phyloP scores from a whole-genome alignment of 345 rosid genomes.

The Gossypium rotundifolium region DNA sequence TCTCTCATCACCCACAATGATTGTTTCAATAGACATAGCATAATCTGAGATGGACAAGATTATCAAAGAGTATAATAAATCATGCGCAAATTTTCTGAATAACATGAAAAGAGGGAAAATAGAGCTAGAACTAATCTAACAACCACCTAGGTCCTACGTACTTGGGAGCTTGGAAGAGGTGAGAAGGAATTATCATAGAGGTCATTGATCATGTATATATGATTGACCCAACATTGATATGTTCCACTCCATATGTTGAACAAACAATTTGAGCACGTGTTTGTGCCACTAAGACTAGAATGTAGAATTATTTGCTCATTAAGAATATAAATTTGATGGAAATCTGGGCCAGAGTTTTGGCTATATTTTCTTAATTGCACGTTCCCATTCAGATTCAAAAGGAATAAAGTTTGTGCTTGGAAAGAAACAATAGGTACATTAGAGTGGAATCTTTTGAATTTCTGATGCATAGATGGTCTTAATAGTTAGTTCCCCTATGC shows the following conservation, averaged over 20 bases:
- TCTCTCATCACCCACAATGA: constrained; percentile 64
- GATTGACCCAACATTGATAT: neutral
- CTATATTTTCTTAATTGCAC: neutral
- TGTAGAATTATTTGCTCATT: neutral
- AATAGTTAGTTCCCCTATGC: neutral
- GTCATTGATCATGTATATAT: neutral
- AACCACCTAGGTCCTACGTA: neutral
- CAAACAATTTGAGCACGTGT: neutral
- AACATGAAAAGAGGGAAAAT: neutral
- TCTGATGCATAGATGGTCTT: neutral
- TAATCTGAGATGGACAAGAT: constrained; percentile 39
- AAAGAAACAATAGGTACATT: neutral
- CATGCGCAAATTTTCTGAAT: neutral
- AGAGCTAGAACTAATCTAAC: neutral
- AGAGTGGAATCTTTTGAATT: neutral
- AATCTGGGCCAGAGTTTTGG: neutral
- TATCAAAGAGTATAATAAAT: neutral
- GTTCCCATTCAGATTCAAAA: neutral
- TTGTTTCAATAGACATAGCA: constrained; percentile 62
- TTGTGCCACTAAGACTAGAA: neutral
- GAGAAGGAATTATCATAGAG: neutral
- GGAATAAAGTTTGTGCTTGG: neutral
- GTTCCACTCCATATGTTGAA: neutral
- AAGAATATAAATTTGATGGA: neutral
- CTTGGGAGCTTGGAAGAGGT: no score